Evolutionary conservation across 371 early-diverging fungal genomes (phyloP), one percentile per base, ranked within the genome.

Genomic region (Mucor piriformis): DNA sequence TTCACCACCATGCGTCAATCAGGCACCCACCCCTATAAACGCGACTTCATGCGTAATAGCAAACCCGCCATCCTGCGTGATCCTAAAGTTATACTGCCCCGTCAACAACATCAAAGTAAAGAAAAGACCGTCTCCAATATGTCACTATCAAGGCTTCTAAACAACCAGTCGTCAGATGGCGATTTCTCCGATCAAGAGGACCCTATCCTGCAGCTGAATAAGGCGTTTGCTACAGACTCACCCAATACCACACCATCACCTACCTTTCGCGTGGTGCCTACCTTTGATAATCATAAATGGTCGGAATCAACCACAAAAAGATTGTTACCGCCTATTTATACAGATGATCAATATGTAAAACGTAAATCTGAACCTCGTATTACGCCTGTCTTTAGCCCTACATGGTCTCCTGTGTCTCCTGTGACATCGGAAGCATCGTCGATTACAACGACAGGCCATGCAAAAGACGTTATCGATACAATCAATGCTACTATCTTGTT

Each of bases 401-500:
- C 38, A 12, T 50, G 37, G 58, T 34, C 50, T 35, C 51, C 52
- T 44, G 44, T 16, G 13, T 55, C 62, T 49, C 25, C 50, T 34
- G 18, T 46, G 6, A 6, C 55, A 21, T 25, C 20, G 23, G 50
- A 49, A 12, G 20, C 34, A 6, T 29, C 48, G 13, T 35, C 53
- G n/a, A 21, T 57, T 5, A 16, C 60, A 16, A 33, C 42, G n/a
- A 47, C 50, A 2, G 33, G 62, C 0, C 37, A 46, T 29, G 55
- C 54, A 11, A 65, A 77, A 48, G 78, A 78, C 15, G 60, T 79
- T 13, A 70, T 78, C 12, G 82, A 79, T 33, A 73, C 74, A 29
- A 74, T 82, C 56, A 74, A 71, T 57, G 82, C 82, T 11, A 74
- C 74, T 2, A 69, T 79, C 18, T 61, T 70, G 2, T 70, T 82